These are phyloP conservation scores for Tuber melanosporum DNA, from an alignment of 495 filamentous ascomycete species.

Conservation along the genomic window DNA sequence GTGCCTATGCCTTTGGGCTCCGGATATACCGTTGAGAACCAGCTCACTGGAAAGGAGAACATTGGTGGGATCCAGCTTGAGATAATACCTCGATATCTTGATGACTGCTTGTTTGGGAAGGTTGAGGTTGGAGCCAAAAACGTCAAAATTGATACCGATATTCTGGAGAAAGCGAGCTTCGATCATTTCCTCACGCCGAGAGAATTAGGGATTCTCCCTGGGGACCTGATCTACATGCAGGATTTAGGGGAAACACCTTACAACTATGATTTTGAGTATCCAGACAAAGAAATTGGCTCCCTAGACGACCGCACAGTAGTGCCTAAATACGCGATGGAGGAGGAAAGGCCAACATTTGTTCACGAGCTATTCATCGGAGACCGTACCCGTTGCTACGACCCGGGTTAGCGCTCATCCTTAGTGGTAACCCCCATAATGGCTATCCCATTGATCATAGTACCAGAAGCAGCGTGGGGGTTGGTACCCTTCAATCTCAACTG, in stretches of 20 bases:
- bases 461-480: not conserved
- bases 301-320: not conserved
- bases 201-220: slow-evolving; percentile 1
- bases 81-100: slow-evolving; percentile 43
- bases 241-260: slow-evolving; percentile 9
- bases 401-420: not conserved
- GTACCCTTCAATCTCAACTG: not conserved
- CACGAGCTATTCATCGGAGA: not conserved
- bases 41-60: slow-evolving; percentile 47
- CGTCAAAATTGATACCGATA: not conserved
- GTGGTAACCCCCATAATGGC: not conserved
- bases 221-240: not conserved
- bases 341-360: not conserved
- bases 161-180: not conserved
- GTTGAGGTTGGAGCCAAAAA: not conserved
- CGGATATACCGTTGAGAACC: slow-evolving; percentile 50
- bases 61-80: slow-evolving; percentile 49
- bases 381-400: not conserved
- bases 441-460: not conserved
- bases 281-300: not conserved
- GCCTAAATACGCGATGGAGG: not conserved
- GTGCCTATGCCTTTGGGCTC: slow-evolving; percentile 46
- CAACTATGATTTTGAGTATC: not conserved
- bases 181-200: slow-evolving; percentile 9
- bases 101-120: not conserved